Evolutionary conservation across 83 land plant species (phyloP), one percentile per base, ranked within the genome.

Genomic region (Picea abies): DNA sequence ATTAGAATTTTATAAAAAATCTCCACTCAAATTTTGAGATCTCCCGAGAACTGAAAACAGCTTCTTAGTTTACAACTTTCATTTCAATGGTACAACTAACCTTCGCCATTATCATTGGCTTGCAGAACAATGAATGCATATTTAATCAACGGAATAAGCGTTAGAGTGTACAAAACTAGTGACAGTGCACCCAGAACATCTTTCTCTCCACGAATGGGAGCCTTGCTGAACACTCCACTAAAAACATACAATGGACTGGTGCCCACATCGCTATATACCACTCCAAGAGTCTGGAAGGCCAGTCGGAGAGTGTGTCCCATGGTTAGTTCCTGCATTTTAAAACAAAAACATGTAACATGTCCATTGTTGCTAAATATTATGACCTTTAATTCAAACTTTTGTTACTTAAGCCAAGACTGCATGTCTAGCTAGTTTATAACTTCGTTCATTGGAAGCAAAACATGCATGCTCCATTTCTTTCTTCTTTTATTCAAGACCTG

Each of bases 41-140:
- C 56, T 52, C 14, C 56, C 56, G 10, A 52, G 56, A 11, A 52
- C 56, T 52, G 56, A 52, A 52, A 52, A 52, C 56, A 52, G 0
- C 56, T 52, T 52, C 56, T 52, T 52, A 52, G 10, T 52, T 52
- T 52, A 52, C 56, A 52, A 11, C 14, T 52, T 52, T 52, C 56
- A 52, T 52, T 11, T 52, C 56, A 10, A 11, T 52, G 12, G 56
- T 52, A 22, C 68, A 80, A 15, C 88, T 80, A 84, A 95, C 97
- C 97, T 95, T 95, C 97, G 58, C 97, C 96, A 86, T 95, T 90
- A 87, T 95, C 97, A 89, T 95, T 91, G 8, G 94, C 97, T 90
- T 90, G 88, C 60, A 95, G 90, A 70, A 95, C 97, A 81, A 95
- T 84, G 65, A 93, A 79, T 37, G 89, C 91, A 86, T 95, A 95